phyloP scores from a whole-genome alignment of 139 green algal genomes.

The Zygnema circumcarinatum region DNA sequence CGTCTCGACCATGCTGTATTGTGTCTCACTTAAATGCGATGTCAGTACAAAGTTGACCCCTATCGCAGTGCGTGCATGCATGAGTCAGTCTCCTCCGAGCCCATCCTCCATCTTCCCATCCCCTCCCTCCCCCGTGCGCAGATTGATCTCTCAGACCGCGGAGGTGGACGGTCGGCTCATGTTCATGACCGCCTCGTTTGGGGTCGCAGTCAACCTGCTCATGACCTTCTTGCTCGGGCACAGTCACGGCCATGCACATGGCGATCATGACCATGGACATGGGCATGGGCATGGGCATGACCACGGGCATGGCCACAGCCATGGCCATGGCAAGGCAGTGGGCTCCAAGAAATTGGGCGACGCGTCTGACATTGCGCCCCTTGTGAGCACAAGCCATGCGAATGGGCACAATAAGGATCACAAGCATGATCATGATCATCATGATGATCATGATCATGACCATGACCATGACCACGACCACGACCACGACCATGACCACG shows the following conservation, averaged over 20 bases:
- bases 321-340: not conserved
- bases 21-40: too few species aligned
- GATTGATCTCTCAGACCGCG: constrained; percentile 40
- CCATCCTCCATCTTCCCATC: not conserved
- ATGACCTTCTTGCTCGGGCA: constrained; percentile 66
- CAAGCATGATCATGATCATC: not conserved
- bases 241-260: constrained; percentile 62
- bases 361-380: too few species aligned
- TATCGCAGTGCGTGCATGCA: too few species aligned
- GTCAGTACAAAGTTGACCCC: too few species aligned
- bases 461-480: constrained; percentile 56
- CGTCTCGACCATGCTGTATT: too few species aligned
- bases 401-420: constrained; percentile 6
- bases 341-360: constrained; percentile 21
- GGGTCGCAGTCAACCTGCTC: constrained; percentile 80
- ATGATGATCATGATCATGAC: constrained; percentile 30
- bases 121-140: constrained; percentile 6
- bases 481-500: constrained; percentile 47
- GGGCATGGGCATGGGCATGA: constrained; percentile 53
- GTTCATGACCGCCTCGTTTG: constrained; percentile 81
- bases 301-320: constrained; percentile 17
- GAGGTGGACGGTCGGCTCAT: constrained; percentile 74
- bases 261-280: constrained; percentile 47
- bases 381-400: too few species aligned
- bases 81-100: not conserved